phyloP scores from a whole-genome alignment of 139 green algal genomes.

The Auxenochlorella protothecoides region DNA sequence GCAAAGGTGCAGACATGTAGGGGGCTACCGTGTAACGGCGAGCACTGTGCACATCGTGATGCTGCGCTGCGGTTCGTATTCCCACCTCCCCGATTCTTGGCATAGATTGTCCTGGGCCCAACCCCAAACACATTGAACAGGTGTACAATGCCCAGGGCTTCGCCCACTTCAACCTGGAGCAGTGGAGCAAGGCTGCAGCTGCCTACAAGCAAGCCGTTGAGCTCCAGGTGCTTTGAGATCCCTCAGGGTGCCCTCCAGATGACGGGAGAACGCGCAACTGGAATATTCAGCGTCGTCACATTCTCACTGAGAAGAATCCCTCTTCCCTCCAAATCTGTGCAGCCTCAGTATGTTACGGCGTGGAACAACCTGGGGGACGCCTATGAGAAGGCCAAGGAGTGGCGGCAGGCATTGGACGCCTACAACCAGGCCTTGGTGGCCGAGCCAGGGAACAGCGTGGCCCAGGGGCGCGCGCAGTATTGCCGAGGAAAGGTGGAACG shows the following conservation, averaged over 20 bases:
- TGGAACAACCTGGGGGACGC: constrained; percentile 99
- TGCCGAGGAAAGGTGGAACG: too few species aligned
- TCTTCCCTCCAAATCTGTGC: neutral
- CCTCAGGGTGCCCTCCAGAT: too few species aligned
- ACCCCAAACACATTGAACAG: constrained; percentile 21
- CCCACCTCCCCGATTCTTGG: too few species aligned
- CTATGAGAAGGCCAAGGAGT: constrained; percentile 67
- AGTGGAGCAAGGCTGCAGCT: constrained; percentile 45
- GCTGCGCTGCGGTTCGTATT: too few species aligned
- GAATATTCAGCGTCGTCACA: too few species aligned
- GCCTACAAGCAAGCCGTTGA: constrained; percentile 81
- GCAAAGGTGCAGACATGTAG: constrained; percentile 53
- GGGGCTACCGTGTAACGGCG: too few species aligned
- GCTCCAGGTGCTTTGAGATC: constrained; percentile 35
- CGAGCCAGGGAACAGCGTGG: constrained; percentile 78
- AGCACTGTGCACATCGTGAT: neutral
- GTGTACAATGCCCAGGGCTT: constrained; percentile 97
- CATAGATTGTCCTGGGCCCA: too few species aligned
- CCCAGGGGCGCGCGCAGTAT: constrained; percentile 4
- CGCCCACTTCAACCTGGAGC: constrained; percentile 83
- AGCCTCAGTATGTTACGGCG: constrained; percentile 74
- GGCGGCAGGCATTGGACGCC: constrained; percentile 51
- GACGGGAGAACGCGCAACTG: too few species aligned
- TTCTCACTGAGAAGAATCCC: neutral
- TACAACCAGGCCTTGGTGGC: constrained; percentile 77